Percentiles rank a stretch among this genome's conserved stretches.
Evolutionary conservation across 2,329 filamentous ascomycete species (phyloP).

Genomic region (Parasarocladium wereldwijsianum): DNA sequence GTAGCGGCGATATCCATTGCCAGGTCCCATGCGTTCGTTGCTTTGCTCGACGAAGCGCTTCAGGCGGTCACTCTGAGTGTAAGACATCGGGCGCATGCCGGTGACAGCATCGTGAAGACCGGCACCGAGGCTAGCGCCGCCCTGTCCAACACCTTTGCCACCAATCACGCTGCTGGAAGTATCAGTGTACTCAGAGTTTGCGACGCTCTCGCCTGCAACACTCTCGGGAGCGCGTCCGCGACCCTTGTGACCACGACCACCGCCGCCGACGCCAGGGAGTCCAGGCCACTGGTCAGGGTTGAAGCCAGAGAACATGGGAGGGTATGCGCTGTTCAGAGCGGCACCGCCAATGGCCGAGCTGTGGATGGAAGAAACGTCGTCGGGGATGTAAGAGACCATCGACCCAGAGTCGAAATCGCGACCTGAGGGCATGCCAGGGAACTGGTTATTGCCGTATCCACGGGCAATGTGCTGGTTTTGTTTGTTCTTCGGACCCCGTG

Average conservation of each 20-base stretch:
- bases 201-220: conserved; percentile 81
- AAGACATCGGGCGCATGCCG: conserved; percentile 43
- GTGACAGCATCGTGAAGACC: conserved; percentile 65
- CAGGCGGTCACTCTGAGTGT: conserved; percentile 59
- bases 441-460: conserved; percentile 24
- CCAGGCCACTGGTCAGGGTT: conserved; percentile 78
- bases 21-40: conserved; percentile 51
- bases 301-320: conserved; percentile 91
- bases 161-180: conserved; percentile 64
- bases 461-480: conserved; percentile 51
- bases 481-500: conserved; percentile 74
- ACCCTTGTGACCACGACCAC: conserved; percentile 51
- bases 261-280: conserved; percentile 46
- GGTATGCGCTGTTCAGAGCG: conserved; percentile 60
- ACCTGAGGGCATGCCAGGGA: conserved; percentile 23
- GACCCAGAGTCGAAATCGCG: conserved; percentile 66
- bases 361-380: conserved; percentile 93
- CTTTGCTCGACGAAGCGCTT: conserved; percentile 93
- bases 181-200: conserved; percentile 81
- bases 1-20: conserved; percentile 55
- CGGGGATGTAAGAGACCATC: conserved; percentile 87
- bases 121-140: conserved; percentile 72
- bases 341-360: conserved; percentile 80
- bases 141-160: conserved; percentile 62
- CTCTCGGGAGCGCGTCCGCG: conserved; percentile 59